Conservation (phyloP, 768 basidiomycete genomes). For the Leccinellum luteum region DNA sequence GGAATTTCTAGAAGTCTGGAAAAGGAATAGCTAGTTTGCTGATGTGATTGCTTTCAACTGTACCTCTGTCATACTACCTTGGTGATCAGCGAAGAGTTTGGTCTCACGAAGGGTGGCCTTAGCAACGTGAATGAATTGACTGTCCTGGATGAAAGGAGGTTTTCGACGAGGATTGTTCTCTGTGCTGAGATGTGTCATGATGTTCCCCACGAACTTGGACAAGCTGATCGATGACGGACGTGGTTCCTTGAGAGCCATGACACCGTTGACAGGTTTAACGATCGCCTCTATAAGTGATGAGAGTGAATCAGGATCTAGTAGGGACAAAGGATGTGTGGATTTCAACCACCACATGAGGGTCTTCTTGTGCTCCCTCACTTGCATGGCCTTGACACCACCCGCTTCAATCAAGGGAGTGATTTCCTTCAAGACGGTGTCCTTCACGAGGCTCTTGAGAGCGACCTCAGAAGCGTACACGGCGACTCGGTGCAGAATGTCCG, state of each 20-base stretch:
- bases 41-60: too few relatives aligned
- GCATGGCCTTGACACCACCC: rapidly evolving
- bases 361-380: neutral
- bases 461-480: neutral
- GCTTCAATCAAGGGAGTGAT: neutral
- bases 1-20: too few relatives aligned
- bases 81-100: neutral
- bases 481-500: neutral
- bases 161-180: neutral
- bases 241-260: neutral
- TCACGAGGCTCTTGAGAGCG: neutral
- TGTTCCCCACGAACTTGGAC: neutral
- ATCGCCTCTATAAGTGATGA: neutral
- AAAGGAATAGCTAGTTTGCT: too few relatives aligned
- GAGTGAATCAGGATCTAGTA: neutral
- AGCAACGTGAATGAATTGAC: neutral
- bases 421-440: neutral
- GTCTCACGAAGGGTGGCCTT: neutral
- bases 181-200: neutral
- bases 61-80: too few relatives aligned
- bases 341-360: neutral
- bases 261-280: neutral
- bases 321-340: neutral
- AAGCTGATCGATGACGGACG: neutral
- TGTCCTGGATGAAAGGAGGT: neutral